Percentiles rank a stretch among this genome's conserved stretches.
Evolutionary conservation across 2,329 filamentous ascomycete species (phyloP).

Genomic region (Monilinia fructicola): DNA sequence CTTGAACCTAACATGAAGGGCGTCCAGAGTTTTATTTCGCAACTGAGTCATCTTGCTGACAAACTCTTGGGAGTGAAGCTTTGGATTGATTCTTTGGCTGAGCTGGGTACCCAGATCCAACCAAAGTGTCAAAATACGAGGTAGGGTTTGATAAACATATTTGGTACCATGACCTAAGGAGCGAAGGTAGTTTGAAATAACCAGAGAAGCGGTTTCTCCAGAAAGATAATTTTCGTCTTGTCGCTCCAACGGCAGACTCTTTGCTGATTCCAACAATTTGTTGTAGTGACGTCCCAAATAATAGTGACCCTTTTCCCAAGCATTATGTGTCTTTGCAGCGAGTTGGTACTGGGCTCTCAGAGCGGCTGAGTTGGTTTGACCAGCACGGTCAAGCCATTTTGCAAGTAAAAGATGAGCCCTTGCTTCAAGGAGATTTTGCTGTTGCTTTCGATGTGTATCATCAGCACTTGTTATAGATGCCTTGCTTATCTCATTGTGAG

Average conservation of each 20-base stretch:
- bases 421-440: constrained; percentile 64
- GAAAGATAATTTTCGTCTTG: constrained; percentile 74
- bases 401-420: constrained; percentile 85
- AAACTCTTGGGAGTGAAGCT: constrained; percentile 48
- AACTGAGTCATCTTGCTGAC: constrained; percentile 53
- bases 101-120: constrained; percentile 81
- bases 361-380: constrained; percentile 81
- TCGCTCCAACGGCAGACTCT: constrained; percentile 69
- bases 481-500: constrained; percentile 36
- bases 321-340: constrained; percentile 66
- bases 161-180: constrained; percentile 88
- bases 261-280: constrained; percentile 89
- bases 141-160: constrained; percentile 92
- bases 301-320: constrained; percentile 97
- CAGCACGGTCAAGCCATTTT: constrained; percentile 95
- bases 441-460: constrained; percentile 34
- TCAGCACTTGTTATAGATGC: constrained; percentile 28
- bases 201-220: constrained; percentile 81
- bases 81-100: constrained; percentile 56
- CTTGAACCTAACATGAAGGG: constrained; percentile 71
- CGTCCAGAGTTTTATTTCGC: constrained; percentile 64
- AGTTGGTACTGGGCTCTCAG: constrained; percentile 80
- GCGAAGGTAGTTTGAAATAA: constrained; percentile 90
- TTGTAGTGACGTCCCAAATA: constrained; percentile 97
- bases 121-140: constrained; percentile 90